Evolutionary conservation across 2,329 filamentous ascomycete genomes (phyloP).

Genomic region (Sclerotinia borealis): DNA sequence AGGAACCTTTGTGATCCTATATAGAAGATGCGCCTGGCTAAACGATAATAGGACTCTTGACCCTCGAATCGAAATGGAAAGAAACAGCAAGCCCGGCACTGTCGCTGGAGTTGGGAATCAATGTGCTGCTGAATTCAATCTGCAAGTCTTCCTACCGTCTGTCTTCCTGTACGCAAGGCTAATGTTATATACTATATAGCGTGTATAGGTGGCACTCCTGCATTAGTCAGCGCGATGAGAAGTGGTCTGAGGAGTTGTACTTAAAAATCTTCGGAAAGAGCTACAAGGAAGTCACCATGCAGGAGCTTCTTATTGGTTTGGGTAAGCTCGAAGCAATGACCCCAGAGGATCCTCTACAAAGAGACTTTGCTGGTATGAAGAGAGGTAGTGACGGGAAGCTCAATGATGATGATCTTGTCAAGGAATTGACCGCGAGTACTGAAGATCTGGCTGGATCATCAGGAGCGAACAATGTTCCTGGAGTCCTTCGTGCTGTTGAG

Average conservation of each 20-base stretch:
- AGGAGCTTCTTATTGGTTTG: slow-evolving; percentile 56
- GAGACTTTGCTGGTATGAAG: slow-evolving; percentile 60
- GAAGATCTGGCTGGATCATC: slow-evolving; percentile 67
- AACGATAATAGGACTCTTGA: slow-evolving; percentile 51
- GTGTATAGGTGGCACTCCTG: slow-evolving; percentile 82
- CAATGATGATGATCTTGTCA: slow-evolving; percentile 67
- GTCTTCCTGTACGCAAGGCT: background rate
- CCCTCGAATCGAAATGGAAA: slow-evolving; percentile 63
- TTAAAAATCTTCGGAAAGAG: slow-evolving; percentile 10
- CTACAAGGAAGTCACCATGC: slow-evolving; percentile 37
- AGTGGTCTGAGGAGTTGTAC: slow-evolving; percentile 68
- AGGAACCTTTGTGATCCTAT: background rate
- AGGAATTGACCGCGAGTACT: slow-evolving; percentile 59
- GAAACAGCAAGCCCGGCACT: slow-evolving; percentile 46
- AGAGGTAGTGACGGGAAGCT: slow-evolving; percentile 61
- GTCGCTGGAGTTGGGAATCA: slow-evolving; percentile 64
- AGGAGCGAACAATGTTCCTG: slow-evolving; percentile 66
- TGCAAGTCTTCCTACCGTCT: slow-evolving; percentile 33
- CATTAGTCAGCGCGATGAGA: slow-evolving; percentile 67
- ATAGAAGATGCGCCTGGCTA: background rate
- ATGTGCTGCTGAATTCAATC: slow-evolving; percentile 80
- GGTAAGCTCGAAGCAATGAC: slow-evolving; percentile 55
- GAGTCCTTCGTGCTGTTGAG: slow-evolving; percentile 68
- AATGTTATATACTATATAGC: background rate
- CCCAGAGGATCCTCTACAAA: slow-evolving; percentile 58